Percentiles rank a stretch among this genome's conserved stretches.
Evolutionary conservation across 1,284 basidiomycete genomes (phyloP).

Genomic region (Vanrija sp.): DNA sequence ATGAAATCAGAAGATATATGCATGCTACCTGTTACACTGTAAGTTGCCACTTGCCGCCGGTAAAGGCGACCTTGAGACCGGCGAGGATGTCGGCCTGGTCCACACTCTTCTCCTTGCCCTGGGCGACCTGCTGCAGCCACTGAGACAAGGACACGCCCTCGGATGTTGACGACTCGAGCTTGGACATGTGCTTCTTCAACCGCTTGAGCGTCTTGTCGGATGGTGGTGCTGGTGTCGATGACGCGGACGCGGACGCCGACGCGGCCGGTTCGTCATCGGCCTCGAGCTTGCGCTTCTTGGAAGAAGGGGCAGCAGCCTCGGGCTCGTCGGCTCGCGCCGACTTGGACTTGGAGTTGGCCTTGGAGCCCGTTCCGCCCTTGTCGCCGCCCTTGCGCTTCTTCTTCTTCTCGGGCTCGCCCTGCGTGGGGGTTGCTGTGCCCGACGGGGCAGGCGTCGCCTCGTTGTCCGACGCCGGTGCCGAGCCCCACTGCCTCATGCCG

Average conservation of each 20-base stretch:
- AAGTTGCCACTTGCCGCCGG: conserved; percentile 34
- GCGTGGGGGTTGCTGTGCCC: not conserved
- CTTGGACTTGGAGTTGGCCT: conserved; percentile 47
- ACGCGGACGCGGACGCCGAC: not conserved
- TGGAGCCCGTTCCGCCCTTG: conserved; percentile 46
- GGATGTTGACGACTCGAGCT: conserved; percentile 20
- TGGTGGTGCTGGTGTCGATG: not conserved
- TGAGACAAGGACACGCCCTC: conserved; percentile 15
- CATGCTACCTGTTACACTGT: conserved; percentile 17
- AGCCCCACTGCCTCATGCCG: conserved; percentile 47
- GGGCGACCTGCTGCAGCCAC: conserved; percentile 21
- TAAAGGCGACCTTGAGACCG: conserved; percentile 25
- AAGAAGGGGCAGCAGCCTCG: not conserved
- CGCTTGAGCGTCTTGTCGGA: conserved; percentile 37
- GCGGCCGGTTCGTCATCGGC: conserved; percentile 7
- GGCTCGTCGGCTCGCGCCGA: conserved; percentile 11
- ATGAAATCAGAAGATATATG: conserved; percentile 14
- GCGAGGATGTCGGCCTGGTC: conserved; percentile 28
- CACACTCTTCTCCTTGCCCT: conserved; percentile 29
- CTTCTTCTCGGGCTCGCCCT: conserved; percentile 17
- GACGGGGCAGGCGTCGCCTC: conserved; percentile 2
- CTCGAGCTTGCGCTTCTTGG: conserved; percentile 40
- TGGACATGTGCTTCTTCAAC: conserved; percentile 36
- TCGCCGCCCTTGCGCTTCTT: conserved; percentile 44
- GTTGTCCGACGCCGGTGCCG: conserved; percentile 22